These are phyloP conservation scores for Xylaria arbuscula DNA, from an alignment of 2,329 filamentous ascomycete species.

Conservation along the genomic window DNA sequence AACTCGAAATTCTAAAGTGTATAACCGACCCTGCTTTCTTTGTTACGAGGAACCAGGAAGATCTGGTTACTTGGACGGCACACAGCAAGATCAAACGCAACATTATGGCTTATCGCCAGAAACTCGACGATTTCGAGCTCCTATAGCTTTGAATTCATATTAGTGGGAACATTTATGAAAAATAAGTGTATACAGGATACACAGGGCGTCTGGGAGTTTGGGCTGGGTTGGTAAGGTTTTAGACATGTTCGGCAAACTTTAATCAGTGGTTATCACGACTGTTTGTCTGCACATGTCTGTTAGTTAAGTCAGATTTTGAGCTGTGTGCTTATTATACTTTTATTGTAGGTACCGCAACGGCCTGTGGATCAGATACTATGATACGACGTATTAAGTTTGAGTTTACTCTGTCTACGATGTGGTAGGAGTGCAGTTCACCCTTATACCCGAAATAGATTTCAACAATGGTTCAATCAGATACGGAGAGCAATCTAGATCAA, in stretches of 20 bases:
- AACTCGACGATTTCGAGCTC: constrained; percentile 95
- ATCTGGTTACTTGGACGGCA: constrained; percentile 96
- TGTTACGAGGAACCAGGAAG: constrained; percentile 89
- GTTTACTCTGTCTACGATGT: background rate
- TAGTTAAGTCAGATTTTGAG: background rate
- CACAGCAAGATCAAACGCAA: constrained; percentile 97
- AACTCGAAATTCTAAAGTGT: constrained; percentile 20
- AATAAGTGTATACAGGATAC: constrained; percentile 16
- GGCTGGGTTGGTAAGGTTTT: constrained; percentile 9
- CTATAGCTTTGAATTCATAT: constrained; percentile 59
- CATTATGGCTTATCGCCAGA: constrained; percentile 93
- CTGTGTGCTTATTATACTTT: background rate
- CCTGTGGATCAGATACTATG: background rate
- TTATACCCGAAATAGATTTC: too few relatives aligned
- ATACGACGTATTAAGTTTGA: background rate
- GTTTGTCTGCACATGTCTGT: background rate
- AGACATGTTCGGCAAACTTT: background rate
- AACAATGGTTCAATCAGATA: too few relatives aligned
- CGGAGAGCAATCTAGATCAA: too few relatives aligned
- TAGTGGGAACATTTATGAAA: background rate
- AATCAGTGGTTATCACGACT: background rate
- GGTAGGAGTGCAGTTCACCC: background rate
- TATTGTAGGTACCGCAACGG: background rate
- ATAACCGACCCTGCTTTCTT: constrained; percentile 91
- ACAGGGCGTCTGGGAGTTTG: constrained; percentile 43